Conservation (phyloP, 2,329 filamentous ascomycete genomes). For the Neofusicoccum kwambonambiense region DNA sequence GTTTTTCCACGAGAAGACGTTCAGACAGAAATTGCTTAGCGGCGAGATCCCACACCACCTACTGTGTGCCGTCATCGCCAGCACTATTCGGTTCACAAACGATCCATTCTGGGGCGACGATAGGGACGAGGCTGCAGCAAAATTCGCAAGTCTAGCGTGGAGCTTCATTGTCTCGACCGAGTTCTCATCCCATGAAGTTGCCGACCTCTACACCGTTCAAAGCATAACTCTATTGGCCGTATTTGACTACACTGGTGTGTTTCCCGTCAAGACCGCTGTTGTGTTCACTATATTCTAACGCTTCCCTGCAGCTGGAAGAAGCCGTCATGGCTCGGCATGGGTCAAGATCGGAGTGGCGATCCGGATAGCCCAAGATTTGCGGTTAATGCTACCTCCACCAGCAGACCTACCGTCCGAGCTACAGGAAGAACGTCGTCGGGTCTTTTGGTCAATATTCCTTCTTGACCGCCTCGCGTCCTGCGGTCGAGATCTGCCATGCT, state of each 20-base stretch:
- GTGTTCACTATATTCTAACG: not conserved
- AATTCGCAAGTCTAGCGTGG: not conserved
- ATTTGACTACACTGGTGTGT: not conserved
- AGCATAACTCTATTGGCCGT: not conserved
- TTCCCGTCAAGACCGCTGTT: not conserved
- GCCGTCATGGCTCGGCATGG: not conserved
- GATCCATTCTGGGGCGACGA: not conserved
- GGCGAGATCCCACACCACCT: not conserved
- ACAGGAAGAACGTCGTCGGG: not conserved
- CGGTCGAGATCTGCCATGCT: not conserved
- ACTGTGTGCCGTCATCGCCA: not conserved
- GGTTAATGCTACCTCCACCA: not conserved
- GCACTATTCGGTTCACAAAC: not conserved
- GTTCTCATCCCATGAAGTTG: not conserved
- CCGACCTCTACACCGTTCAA: not conserved
- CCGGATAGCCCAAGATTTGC: not conserved
- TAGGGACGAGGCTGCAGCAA: not conserved
- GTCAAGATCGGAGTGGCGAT: not conserved
- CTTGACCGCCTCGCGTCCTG: not conserved
- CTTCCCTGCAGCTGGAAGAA: not conserved
- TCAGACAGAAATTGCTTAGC: not conserved
- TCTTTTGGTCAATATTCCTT: not conserved
- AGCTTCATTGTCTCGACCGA: not conserved
- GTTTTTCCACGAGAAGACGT: not conserved
- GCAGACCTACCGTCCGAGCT: not conserved